Evolutionary conservation across 1,284 basidiomycete genomes (phyloP), one percentile per base, ranked within the genome.

Genomic region (Ceratobasidium sp.): DNA sequence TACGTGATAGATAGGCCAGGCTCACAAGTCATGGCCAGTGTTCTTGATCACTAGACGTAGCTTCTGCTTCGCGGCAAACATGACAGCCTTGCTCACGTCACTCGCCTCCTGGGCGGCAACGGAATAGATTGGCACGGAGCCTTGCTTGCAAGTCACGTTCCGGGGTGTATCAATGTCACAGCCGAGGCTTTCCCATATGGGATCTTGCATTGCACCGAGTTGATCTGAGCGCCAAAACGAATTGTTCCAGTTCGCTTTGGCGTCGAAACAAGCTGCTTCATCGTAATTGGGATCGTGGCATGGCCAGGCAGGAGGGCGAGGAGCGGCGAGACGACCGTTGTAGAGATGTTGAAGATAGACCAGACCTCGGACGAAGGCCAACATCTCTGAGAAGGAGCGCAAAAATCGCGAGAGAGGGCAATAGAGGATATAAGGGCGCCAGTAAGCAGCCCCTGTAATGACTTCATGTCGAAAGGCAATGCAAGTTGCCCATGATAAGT

Each of bases 1-100:
- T 30, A 23, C 30, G n/a, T 33, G 6, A 14, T 8, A 16, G 7
- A n/a, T 20, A 35, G 1, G 5, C 41, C n/a, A 55, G 18, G 38
- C 54, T 54, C 74, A 77, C 74, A 57, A 67, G 67, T 65, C 83
- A 64, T 78, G 86, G 84, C 87, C 87, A 0, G 87, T 88, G 76
- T 87, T 87, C 81, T 88, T 89, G 23, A 89, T 82, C 0, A 86
- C 86, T 1, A 88, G 77, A 3, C 85, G 85, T 27, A 89, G 81
- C 78, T 86, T 85, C 74, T 87, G 82, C 38, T 83, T 77, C 6
- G 78, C 83, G 0, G 86, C 86, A 80, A 88, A 88, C 30, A 81
- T 81, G 27, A 88, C 84, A 5, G 86, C 86, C 30, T 83, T 85
- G 79, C 87, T 84, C 4, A 89, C 80, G 78, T 87, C 86, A 30